These are phyloP conservation scores for Kondoa malvinella DNA, from an alignment of 768 basidiomycete genomes.

Conservation along the genomic window DNA sequence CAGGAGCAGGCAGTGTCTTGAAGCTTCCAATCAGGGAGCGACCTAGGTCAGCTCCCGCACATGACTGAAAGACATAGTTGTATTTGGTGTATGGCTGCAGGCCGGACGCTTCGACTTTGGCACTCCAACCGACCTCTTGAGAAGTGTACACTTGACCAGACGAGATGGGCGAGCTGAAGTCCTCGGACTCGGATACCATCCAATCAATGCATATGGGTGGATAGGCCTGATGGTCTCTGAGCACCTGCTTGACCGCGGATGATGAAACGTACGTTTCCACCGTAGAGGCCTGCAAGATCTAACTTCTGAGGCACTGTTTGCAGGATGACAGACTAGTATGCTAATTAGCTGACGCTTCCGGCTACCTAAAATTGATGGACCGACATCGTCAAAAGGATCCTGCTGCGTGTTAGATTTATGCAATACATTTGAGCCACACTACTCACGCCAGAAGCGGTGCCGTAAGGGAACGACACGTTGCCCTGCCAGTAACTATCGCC, in stretches of 20 bases:
- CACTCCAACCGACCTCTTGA: constrained; percentile 46
- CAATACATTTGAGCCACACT: too few relatives aligned
- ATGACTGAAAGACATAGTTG: constrained; percentile 44
- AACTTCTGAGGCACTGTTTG: constrained; percentile 14
- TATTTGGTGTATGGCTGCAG: constrained; percentile 42
- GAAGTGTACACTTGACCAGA: constrained; percentile 29
- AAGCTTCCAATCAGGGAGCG: constrained; percentile 41
- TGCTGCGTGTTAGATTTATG: too few relatives aligned
- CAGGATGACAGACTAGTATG: constrained; percentile 10
- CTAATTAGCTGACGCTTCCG: neutral
- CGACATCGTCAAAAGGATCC: constrained; percentile 3
- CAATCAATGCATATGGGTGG: constrained; percentile 10
- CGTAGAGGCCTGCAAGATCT: constrained; percentile 6
- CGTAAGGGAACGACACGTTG: constrained; percentile 13
- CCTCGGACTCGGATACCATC: neutral
- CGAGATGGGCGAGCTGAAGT: neutral
- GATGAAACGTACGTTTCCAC: too few relatives aligned
- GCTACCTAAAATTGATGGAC: neutral
- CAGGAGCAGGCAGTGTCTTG: constrained; percentile 38
- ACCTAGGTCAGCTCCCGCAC: constrained; percentile 35
- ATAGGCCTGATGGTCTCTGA: too few relatives aligned
- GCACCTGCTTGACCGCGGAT: too few relatives aligned
- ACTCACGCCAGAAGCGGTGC: neutral
- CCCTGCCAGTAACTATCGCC: constrained; percentile 2
- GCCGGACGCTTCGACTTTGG: constrained; percentile 44